Conservation (phyloP, 768 basidiomycete species). For the Xerocomellus amylosporus region DNA sequence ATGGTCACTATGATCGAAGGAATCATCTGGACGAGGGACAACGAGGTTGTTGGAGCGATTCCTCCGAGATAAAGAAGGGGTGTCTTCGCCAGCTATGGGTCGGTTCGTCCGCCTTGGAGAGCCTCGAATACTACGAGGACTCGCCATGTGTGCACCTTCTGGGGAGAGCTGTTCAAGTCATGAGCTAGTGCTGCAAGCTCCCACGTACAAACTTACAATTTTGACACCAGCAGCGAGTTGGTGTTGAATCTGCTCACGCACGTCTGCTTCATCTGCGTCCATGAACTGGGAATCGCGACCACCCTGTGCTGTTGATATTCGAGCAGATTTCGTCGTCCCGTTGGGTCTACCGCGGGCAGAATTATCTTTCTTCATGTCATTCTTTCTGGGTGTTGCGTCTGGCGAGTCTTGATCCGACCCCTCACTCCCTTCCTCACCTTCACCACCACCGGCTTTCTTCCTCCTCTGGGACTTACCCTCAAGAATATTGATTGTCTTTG, state of each 20-base stretch:
- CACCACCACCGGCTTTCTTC: conserved; percentile 30
- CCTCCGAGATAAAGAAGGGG: conserved; percentile 38
- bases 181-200: conserved; percentile 13
- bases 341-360: conserved; percentile 32
- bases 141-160: conserved; percentile 55
- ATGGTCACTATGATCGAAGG: conserved; percentile 40
- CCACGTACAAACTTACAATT: conserved; percentile 46
- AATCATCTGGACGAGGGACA: conserved; percentile 44
- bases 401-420: conserved; percentile 47
- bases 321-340: conserved; percentile 29
- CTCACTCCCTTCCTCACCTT: conserved; percentile 35
- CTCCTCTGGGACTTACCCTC: conserved; percentile 59
- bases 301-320: conserved; percentile 41
- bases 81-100: conserved; percentile 33
- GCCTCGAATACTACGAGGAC: conserved; percentile 64
- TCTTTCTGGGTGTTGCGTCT: conserved; percentile 58
- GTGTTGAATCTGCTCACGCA: conserved; percentile 84
- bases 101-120: conserved; percentile 59
- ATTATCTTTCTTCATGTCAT: conserved; percentile 40
- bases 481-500: conserved; percentile 79
- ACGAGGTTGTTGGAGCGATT: conserved; percentile 43
- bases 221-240: conserved; percentile 74
- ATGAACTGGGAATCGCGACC: conserved; percentile 79
- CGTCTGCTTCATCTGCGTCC: conserved; percentile 83
- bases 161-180: conserved; percentile 53